Conservation (phyloP, 177 flowering plant species). For the Telopea speciosissima region DNA sequence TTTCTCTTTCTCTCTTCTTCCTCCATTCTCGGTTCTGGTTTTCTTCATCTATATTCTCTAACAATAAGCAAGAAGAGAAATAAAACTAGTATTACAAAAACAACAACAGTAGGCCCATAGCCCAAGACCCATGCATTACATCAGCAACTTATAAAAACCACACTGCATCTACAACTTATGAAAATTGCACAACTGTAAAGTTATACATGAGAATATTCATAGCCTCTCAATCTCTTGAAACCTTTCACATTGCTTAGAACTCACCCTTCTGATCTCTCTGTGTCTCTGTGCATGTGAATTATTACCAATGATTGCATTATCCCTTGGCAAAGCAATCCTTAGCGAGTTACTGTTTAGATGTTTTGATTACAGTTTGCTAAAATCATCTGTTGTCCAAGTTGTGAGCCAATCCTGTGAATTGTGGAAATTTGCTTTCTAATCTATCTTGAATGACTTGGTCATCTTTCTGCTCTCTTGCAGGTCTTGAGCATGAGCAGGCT, state of each 20-base stretch:
- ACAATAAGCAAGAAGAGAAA: too few relatives aligned
- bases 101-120: too few relatives aligned
- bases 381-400: not conserved
- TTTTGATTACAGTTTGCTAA: not conserved
- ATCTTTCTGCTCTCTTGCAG: constrained; percentile 14
- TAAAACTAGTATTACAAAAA: too few relatives aligned
- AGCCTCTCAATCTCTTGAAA: not conserved
- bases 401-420: not conserved
- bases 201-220: not conserved
- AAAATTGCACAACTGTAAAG: too few relatives aligned
- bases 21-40: too few relatives aligned
- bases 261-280: not conserved
- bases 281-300: not conserved
- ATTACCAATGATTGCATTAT: too few relatives aligned
- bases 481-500: constrained; percentile 41
- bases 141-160: too few relatives aligned
- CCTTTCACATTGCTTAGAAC: not conserved
- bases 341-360: not conserved
- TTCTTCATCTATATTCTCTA: too few relatives aligned
- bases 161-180: too few relatives aligned
- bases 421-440: not conserved
- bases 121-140: too few relatives aligned
- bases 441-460: not conserved
- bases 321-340: too few relatives aligned
- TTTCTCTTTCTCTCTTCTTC: too few relatives aligned